Evolutionary conservation across 805 yeast species (phyloP), one percentile per base, ranked within the genome.

Genomic region (Saccharomycopsis fermentans): DNA sequence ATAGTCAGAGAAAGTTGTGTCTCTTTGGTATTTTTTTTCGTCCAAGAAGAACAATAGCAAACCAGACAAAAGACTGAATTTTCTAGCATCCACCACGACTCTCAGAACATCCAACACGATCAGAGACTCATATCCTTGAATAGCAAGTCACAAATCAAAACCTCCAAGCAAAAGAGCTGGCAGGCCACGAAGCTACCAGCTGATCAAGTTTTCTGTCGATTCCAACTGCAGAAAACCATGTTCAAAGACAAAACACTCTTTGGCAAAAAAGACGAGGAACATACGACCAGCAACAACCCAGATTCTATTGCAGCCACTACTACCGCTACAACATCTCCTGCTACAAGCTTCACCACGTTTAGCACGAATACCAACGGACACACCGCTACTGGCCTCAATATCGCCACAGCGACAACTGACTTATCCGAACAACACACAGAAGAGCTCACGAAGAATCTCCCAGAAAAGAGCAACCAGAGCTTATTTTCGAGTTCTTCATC

Each of bases 401-500:
- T 3, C 47, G 47, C 19, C 47, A 17, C 47, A 17, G 8, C 47
- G 19, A 17, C 19, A 39, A 27, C 35, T 5, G 26, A 21, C 9
- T 17, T 21, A 40, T 19, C 48, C 48, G 26, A 21, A 14, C 48
- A 5, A 21, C 37, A 32, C 14, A n/a, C 37, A 29, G 4, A 29
- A 19, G 17, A n/a, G 1, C 5, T 37, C 17, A 14, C n/a, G 19
- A 51, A 34, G 16, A 32, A 29, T n/a, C 27, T 11, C 29, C 4
- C 37, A 17, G 54, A 51, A 12, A 51, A 19, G 29, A 51, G 29
- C 32, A 48, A n/a, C 34, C 21, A 6, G 27, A 48, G 36, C 39
- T 12, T 35, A 3, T 58, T 59, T 52, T 52, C 58, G 8, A 61
- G 63, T 39, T 62, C 59, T 52, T 59, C 62, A 17, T 73, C 77